Evolutionary conservation across 768 basidiomycete species (phyloP), one percentile per base, ranked within the genome.

Genomic region (Sporobolomyces roseus): DNA sequence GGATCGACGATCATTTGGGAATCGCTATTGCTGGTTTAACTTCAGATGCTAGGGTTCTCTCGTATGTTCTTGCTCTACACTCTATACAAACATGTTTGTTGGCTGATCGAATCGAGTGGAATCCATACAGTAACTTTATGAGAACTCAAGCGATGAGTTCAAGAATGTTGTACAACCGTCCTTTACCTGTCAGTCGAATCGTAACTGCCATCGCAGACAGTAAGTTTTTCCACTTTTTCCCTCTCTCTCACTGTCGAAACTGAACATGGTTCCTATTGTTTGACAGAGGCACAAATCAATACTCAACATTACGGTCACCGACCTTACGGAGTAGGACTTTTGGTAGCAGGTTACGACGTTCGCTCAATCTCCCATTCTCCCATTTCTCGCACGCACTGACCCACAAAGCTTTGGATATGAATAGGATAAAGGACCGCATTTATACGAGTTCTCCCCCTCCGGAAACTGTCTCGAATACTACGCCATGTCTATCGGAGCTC

Each of bases 1-100:
- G 93, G 77, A 94, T 99, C 86, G 96, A 99, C 77, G 93, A 98
- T 79, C 96, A 99, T 81, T 87, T 96, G 74, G 96, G 96, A n/a
- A 92, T 99, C 76, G 94, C 93, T 55, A 98, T 99, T 78, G 96
- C 96, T 58, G 96, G 96, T n/a, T 82, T 99, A 70, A 99, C 96
- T 13, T 93, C 90, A 52, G 96, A 99, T 82, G 96, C 96, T 50
- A 89, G 96, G 78, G 96, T 98, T 2, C 80, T 99, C 75, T 94
- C 91, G 78, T n/a, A n/a, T n/a, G n/a, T n/a, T n/a, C n/a, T n/a
- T n/a, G n/a, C n/a, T n/a, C n/a, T n/a, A n/a, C n/a, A n/a, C n/a
- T n/a, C n/a, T n/a, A n/a, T n/a, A n/a, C n/a, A n/a, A n/a, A n/a
- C n/a, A n/a, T n/a, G n/a, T n/a, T n/a, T n/a, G n/a, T n/a, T n/a